Percentiles rank a stretch among this genome's conserved stretches.
These are phyloP conservation scores for Spathaspora sp. DNA, from an alignment of 805 yeast species.

Conservation along the genomic window DNA sequence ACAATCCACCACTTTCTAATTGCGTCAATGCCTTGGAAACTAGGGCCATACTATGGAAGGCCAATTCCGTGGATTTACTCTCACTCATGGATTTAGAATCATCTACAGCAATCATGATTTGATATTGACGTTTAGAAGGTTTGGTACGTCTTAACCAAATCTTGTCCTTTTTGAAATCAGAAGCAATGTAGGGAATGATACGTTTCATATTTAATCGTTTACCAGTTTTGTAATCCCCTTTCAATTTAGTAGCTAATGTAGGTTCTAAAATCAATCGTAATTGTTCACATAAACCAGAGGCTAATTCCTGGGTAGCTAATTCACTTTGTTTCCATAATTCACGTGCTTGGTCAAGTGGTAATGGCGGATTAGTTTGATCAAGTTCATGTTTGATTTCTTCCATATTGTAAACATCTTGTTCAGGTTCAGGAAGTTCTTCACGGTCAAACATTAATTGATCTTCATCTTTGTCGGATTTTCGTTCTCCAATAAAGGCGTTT, in stretches of 20 bases:
- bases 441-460: conserved; percentile 11
- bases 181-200: conserved; percentile 95
- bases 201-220: conserved; percentile 96
- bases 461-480: conserved; percentile 25
- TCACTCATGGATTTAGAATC: conserved; percentile 98
- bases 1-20: conserved; percentile 89
- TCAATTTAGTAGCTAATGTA: conserved; percentile 88
- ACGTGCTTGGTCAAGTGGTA: conserved; percentile 63
- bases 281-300: conserved; percentile 88
- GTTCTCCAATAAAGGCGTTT: conserved; percentile 51
- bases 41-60: conserved; percentile 90
- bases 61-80: conserved; percentile 82
- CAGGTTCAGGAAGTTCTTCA: conserved; percentile 12
- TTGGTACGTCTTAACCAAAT: conserved; percentile 97
- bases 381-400: conserved; percentile 14
- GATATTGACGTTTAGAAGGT: conserved; percentile 96
- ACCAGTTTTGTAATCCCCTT: conserved; percentile 96
- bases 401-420: conserved; percentile 13
- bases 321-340: conserved; percentile 83
- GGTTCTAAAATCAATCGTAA: conserved; percentile 91
- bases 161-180: conserved; percentile 95
- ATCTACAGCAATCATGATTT: conserved; percentile 95
- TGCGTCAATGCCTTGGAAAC: conserved; percentile 93
- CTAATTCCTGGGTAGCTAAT: conserved; percentile 78
- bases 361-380: conserved; percentile 34